Evolutionary conservation across 257 asterid genomes (phyloP).

Genomic region (Nicotiana undulata): DNA sequence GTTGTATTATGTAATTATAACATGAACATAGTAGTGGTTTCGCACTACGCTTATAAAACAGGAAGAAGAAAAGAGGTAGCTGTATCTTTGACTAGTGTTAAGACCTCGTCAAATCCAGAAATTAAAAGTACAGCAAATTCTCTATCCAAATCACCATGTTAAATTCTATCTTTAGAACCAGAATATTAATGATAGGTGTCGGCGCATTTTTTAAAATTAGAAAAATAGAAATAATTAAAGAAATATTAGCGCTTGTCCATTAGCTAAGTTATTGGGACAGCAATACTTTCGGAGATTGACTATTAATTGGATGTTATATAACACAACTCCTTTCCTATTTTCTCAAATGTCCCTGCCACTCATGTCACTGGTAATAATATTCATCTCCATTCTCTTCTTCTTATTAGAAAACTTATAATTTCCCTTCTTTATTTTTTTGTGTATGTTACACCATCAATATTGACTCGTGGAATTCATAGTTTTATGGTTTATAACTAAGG

Average conservation of each 20-base stretch:
- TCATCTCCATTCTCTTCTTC: not conserved
- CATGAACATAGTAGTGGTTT: not conserved
- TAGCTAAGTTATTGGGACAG: constrained; percentile 8
- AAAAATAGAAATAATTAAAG: not conserved
- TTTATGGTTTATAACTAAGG: no score
- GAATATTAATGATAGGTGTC: not conserved
- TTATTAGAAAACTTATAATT: not conserved
- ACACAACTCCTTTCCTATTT: not conserved
- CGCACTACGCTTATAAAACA: not conserved
- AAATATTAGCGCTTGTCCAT: constrained; percentile 6
- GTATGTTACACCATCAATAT: not conserved
- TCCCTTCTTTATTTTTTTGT: not conserved
- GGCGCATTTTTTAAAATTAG: not conserved
- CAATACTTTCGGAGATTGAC: constrained; percentile 4
- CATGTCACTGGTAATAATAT: not conserved
- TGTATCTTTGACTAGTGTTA: not conserved
- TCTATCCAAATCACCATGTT: not conserved
- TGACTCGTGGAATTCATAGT: not conserved
- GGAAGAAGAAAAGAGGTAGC: not conserved
- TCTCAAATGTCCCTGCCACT: constrained; percentile 4
- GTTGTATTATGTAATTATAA: not conserved
- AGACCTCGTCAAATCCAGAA: not conserved
- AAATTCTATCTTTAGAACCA: not conserved
- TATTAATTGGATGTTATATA: not conserved
- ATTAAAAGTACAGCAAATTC: not conserved